Evolutionary conservation across 2,329 filamentous ascomycete species (phyloP).

Genomic region (Lasiodiplodia theobromae): DNA sequence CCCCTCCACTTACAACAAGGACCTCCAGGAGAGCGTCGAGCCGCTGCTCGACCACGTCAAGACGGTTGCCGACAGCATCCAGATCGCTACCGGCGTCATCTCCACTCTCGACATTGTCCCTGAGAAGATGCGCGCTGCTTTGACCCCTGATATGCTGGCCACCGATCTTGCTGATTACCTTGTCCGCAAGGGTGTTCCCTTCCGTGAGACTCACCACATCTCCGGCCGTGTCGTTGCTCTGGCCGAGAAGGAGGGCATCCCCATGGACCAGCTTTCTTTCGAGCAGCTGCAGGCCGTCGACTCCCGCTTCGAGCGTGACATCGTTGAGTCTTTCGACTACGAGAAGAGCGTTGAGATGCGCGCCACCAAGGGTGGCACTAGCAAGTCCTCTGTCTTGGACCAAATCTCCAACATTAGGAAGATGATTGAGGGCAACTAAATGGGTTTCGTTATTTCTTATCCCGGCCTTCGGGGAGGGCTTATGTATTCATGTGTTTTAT

Average conservation of each 20-base stretch:
- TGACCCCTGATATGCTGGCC: conserved; percentile 85
- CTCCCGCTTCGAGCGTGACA: conserved; percentile 72
- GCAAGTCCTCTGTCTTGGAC: conserved; percentile 70
- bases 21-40: conserved; percentile 87
- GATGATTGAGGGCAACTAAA: conserved; percentile 34
- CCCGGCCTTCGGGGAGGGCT: not conserved
- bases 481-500: conserved; percentile 4
- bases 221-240: conserved; percentile 75
- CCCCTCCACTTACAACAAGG: conserved; percentile 87
- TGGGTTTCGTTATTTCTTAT: not conserved
- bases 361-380: conserved; percentile 78
- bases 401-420: conserved; percentile 65
- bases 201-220: conserved; percentile 82
- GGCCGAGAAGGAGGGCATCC: conserved; percentile 69
- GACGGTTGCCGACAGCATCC: conserved; percentile 80
- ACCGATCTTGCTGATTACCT: conserved; percentile 72
- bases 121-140: conserved; percentile 78
- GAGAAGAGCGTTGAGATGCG: conserved; percentile 83
- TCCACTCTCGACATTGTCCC: conserved; percentile 73
- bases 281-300: conserved; percentile 74
- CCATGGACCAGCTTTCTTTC: conserved; percentile 73
- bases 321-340: conserved; percentile 77
- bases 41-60: conserved; percentile 85
- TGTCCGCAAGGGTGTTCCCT: conserved; percentile 73
- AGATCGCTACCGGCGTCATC: conserved; percentile 82